Conservation (phyloP, 1,139 yeast genomes). For the Yamadazyma mexicana region DNA sequence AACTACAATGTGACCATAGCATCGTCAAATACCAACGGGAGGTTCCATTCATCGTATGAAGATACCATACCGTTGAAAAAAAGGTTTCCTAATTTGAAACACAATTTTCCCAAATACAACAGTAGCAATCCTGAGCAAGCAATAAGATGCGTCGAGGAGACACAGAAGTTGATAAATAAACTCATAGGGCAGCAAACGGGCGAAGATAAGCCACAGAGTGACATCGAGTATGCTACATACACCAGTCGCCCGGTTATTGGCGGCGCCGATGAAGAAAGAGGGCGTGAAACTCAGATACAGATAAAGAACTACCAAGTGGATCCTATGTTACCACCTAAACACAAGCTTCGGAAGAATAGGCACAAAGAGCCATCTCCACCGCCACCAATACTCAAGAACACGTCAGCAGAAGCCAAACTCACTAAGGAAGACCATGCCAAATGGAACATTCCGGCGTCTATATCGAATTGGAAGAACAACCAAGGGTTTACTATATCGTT, state of each 20-base stretch:
- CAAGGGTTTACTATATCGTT: slow-evolving; percentile 84
- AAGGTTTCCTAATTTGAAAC: slow-evolving; percentile 40
- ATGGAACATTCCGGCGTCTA: slow-evolving; percentile 90
- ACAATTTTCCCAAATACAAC: slow-evolving; percentile 37
- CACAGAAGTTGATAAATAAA: slow-evolving; percentile 24
- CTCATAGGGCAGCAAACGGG: slow-evolving; percentile 23
- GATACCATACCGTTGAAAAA: slow-evolving; percentile 45
- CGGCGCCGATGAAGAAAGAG: slow-evolving; percentile 14
- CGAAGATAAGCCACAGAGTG: slow-evolving; percentile 12
- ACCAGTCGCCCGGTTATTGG: slow-evolving; percentile 18
- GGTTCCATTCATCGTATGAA: slow-evolving; percentile 31
- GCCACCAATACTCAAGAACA: slow-evolving; percentile 45
- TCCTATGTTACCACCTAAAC: slow-evolving; percentile 84
- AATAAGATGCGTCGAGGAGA: slow-evolving; percentile 28
- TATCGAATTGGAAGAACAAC: slow-evolving; percentile 95
- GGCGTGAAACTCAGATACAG: slow-evolving; percentile 27
- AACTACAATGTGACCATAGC: slow-evolving; percentile 25
- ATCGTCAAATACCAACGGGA: slow-evolving; percentile 17
- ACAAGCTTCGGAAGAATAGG: slow-evolving; percentile 73
- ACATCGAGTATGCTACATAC: slow-evolving; percentile 22
- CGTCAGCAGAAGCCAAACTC: slow-evolving; percentile 33
- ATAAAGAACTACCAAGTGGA: slow-evolving; percentile 54
- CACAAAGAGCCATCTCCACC: slow-evolving; percentile 66
- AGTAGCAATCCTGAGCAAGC: slow-evolving; percentile 26
- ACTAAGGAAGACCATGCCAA: slow-evolving; percentile 74